These are phyloP conservation scores for Clavulina sp. DNA, from an alignment of 768 basidiomycete genomes.

Conservation along the genomic window DNA sequence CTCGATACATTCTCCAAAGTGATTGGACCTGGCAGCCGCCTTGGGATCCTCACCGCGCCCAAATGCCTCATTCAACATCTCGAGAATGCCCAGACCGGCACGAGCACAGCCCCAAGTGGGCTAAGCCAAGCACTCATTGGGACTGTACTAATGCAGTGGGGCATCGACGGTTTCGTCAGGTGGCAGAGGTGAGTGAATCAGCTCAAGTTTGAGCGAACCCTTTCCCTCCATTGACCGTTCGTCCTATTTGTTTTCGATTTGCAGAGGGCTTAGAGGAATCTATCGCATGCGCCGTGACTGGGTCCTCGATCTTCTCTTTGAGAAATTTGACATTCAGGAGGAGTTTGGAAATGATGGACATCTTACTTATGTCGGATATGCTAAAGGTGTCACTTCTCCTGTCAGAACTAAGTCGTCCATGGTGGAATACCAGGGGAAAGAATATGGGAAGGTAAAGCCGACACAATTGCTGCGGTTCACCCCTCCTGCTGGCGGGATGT, in stretches of 20 bases:
- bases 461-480: conserved; percentile 12
- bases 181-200: conserved; percentile 20
- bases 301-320: conserved; percentile 26
- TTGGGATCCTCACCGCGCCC: conserved; percentile 32
- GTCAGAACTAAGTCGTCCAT: too few relatives aligned
- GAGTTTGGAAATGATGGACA: neutral
- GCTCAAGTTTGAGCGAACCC: neutral
- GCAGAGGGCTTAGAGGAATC: conserved; percentile 26
- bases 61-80: conserved; percentile 27
- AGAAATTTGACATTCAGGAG: conserved; percentile 16
- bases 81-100: conserved; percentile 29
- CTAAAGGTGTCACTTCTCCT: too few relatives aligned
- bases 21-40: conserved; percentile 36
- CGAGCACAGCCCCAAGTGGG: conserved; percentile 32
- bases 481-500: conserved; percentile 34
- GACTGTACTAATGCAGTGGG: conserved; percentile 23
- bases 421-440: neutral
- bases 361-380: neutral
- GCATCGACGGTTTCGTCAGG: conserved; percentile 27
- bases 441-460: conserved; percentile 19
- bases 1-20: conserved; percentile 24
- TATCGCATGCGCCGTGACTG: conserved; percentile 33
- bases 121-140: conserved; percentile 31
- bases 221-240: neutral
- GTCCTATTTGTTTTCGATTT: neutral